A percentile compares a stretch with the other conserved stretches of the same genome.
phyloP scores from a whole-genome alignment of 139 green algal species.

The Chlamydomonas urium region DNA sequence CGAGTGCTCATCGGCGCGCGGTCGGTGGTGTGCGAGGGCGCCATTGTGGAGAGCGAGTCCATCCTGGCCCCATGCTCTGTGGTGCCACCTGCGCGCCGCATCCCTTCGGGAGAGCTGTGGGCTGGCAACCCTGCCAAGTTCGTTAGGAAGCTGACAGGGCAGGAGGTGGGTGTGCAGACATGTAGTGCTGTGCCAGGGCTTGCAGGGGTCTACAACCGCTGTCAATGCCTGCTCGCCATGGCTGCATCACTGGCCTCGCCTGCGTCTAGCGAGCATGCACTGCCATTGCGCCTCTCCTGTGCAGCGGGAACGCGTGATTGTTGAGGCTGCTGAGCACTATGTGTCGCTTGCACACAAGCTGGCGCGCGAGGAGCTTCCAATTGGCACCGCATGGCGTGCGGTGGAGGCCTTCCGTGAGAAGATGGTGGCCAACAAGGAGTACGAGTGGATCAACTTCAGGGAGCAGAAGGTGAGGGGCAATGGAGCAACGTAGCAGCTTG shows the following conservation, averaged over 20 bases:
- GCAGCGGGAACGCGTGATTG: constrained; percentile 35
- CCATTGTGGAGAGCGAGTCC: constrained; percentile 66
- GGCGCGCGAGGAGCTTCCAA: constrained; percentile 32
- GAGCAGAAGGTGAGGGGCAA: constrained; percentile 34
- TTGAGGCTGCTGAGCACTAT: constrained; percentile 34
- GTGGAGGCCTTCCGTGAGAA: constrained; percentile 43
- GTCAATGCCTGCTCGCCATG: too few relatives aligned
- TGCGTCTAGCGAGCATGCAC: too few relatives aligned
- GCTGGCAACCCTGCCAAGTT: constrained; percentile 75
- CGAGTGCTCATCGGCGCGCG: constrained; percentile 67
- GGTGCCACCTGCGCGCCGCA: constrained; percentile 68
- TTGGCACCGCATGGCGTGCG: constrained; percentile 40
- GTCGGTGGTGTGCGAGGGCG: constrained; percentile 73
- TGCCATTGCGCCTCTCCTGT: too few relatives aligned
- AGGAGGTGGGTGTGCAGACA: constrained; percentile 65
- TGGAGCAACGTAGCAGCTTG: neutral
- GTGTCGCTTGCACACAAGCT: constrained; percentile 22
- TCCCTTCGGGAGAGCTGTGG: constrained; percentile 85
- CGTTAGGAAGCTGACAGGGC: constrained; percentile 68
- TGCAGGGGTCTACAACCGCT: too few relatives aligned
- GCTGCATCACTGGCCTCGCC: too few relatives aligned
- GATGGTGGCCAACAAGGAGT: constrained; percentile 35
- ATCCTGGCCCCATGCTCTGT: constrained; percentile 78
- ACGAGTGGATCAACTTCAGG: constrained; percentile 47
- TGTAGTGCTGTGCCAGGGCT: neutral